These are phyloP conservation scores for Microsporum ferrugineum DNA, from an alignment of 2,329 filamentous ascomycete species.

Conservation along the genomic window DNA sequence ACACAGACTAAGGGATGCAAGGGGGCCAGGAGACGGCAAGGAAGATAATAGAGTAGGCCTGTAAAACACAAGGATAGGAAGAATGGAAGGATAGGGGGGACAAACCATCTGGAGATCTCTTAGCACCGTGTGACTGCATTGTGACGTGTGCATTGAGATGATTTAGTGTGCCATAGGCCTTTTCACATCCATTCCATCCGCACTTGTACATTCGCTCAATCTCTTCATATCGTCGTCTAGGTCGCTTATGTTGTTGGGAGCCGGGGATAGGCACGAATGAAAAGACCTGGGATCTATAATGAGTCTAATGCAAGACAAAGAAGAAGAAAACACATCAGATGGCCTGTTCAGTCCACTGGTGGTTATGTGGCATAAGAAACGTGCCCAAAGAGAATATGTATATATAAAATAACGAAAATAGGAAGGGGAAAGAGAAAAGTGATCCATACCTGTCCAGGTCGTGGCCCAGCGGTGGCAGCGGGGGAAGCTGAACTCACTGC, in stretches of 20 bases:
- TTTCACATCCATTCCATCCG: constrained; percentile 96
- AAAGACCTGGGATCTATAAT: constrained; percentile 66
- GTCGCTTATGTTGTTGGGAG: constrained; percentile 92
- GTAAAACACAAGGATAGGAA: constrained; percentile 2
- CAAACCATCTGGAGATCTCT: constrained; percentile 95
- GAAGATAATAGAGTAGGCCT: background rate
- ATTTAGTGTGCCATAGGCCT: constrained; percentile 94
- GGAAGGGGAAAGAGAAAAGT: background rate
- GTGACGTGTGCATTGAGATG: constrained; percentile 97
- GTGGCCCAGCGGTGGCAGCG: constrained; percentile 49
- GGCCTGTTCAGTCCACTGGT: constrained; percentile 15
- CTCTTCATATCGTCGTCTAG: constrained; percentile 86
- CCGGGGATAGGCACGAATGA: constrained; percentile 96
- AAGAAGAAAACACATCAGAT: constrained; percentile 14
- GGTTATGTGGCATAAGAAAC: constrained; percentile 5
- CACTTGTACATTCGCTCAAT: constrained; percentile 99
- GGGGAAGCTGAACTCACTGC: constrained; percentile 49
- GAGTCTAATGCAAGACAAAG: constrained; percentile 21
- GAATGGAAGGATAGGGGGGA: constrained; percentile 13
- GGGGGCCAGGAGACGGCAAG: constrained; percentile 22
- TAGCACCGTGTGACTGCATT: constrained; percentile 92
- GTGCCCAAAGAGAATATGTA: constrained; percentile 5
- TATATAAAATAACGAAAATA: constrained; percentile 5
- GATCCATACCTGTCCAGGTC: constrained; percentile 52
- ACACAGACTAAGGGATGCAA: constrained; percentile 33